Percentiles rank a stretch among this genome's conserved stretches.
These are phyloP conservation scores for Ustilago trichophora DNA, from an alignment of 1,284 basidiomycete species.

Conservation along the genomic window DNA sequence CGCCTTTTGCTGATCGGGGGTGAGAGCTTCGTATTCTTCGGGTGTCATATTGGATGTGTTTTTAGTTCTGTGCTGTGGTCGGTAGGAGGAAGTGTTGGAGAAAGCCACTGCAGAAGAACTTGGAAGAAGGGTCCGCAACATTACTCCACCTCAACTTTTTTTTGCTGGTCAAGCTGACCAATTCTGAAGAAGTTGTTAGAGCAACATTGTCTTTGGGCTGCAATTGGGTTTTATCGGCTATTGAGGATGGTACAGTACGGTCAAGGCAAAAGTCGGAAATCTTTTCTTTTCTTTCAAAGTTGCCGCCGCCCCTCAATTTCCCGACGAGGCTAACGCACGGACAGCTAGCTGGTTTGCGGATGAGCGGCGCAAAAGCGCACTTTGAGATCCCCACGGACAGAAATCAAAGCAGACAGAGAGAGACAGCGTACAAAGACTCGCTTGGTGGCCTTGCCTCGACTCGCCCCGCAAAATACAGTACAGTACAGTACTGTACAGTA, in stretches of 20 bases:
- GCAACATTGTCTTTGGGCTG: too few species aligned
- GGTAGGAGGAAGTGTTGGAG: not conserved
- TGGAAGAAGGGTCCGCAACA: too few species aligned
- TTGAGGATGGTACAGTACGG: too few species aligned
- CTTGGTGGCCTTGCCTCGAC: too few species aligned
- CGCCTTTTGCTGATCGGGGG: slow-evolving; percentile 78
- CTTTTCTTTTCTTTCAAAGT: too few species aligned
- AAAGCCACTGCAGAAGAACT: not conserved
- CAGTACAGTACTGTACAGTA: too few species aligned
- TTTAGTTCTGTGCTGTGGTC: slow-evolving; percentile 70
- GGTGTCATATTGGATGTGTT: slow-evolving; percentile 69
- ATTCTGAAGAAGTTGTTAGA: not conserved
- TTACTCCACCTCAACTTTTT: slow-evolving; percentile 21
- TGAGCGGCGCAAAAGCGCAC: slow-evolving; percentile 17
- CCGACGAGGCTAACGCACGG: slow-evolving; percentile 30
- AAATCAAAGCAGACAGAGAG: too few species aligned
- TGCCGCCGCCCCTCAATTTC: slow-evolving; percentile 6
- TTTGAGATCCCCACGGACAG: not conserved
- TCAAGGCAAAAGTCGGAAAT: slow-evolving; percentile 6
- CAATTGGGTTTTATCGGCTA: too few species aligned
- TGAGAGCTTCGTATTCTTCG: slow-evolving; percentile 78
- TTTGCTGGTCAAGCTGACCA: too few species aligned
- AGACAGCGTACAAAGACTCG: too few species aligned
- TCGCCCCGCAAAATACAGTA: too few species aligned
- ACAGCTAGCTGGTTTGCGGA: not conserved